Base-by-base conservation (phyloP, 352 stramenopile genomes). In the Phytophthora meadii region DNA sequence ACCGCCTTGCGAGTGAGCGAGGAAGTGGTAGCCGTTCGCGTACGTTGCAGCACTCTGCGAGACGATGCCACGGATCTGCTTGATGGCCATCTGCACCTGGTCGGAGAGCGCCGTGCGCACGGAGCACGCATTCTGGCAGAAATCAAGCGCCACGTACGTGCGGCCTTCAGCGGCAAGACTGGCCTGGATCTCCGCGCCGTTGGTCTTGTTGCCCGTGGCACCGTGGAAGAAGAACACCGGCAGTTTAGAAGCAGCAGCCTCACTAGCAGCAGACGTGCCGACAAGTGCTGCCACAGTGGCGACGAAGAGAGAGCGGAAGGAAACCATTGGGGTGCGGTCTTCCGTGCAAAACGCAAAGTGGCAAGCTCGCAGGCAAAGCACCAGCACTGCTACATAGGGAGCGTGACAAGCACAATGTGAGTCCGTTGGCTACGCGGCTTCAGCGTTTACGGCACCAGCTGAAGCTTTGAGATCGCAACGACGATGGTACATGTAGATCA, bases 181-280 rank as follows among this genome's bases (percentile, higher is more conserved):
- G 19, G 65, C 40, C 59, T 81, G 42, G 14, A 86, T 72, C 41
- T 72, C 53, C 25, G 61, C 27, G 1, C 72, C 79, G 34, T 76
- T 70, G 15, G 62, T 70, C 36, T 65, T 59, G 54, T 81, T 77
- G n/a, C 61, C 60, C 4, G 66, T 81, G 11, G 73, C 65, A 3
- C 79, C 79, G 54, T 86, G 79, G 65, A 88, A 86, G 59, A 84
- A 88, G 55, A 86, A 72, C 1, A 84, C 72, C 0, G 79, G 79
- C 9, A 88, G 70, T 27, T 68, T 69, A 46, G 45, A 24, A 4
- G 12, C 58, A 7, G 65, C 47, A 55, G 67, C 61, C 15, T 74
- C 61, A 11, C 45, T 63, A 28, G 51, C 59, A 19, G 61, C 42
- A 49, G 51, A 51, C n/a, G 54, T 61, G 22, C 61, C 55, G 10